Evolutionary conservation across 2,329 filamentous ascomycete genomes (phyloP).

Genomic region (Chaetomiaceae sp.): DNA sequence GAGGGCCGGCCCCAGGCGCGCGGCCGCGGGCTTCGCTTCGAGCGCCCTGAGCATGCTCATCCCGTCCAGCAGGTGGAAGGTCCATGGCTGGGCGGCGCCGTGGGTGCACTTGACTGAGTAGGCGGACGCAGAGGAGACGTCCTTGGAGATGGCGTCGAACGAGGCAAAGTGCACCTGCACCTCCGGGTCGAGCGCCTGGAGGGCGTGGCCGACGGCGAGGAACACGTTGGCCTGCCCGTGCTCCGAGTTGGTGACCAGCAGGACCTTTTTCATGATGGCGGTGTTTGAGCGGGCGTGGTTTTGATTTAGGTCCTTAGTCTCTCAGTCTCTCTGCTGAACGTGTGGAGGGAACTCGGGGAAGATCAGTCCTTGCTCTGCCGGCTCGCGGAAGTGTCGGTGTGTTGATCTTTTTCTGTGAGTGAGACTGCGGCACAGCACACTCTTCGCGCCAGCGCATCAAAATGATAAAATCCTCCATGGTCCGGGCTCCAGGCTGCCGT

Average conservation of each 20-base stretch:
- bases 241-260: slow-evolving; percentile 25
- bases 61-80: slow-evolving; percentile 30
- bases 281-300: no score
- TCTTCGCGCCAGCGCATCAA: no score
- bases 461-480: no score
- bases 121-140: slow-evolving; percentile 18
- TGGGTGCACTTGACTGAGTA: slow-evolving; percentile 28
- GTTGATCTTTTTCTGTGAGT: no score
- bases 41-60: slow-evolving; percentile 4
- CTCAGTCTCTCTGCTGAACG: no score
- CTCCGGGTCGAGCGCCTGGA: slow-evolving; percentile 12
- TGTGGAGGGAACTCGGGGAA: no score
- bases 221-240: slow-evolving; percentile 27
- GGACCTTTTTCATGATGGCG: slow-evolving; percentile 11
- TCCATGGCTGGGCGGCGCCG: slow-evolving; percentile 21
- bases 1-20: not conserved
- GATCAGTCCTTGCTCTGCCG: no score
- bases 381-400: no score
- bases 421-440: no score
- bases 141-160: slow-evolving; percentile 31
- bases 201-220: slow-evolving; percentile 22
- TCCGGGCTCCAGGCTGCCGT: no score
- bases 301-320: no score
- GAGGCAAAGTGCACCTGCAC: slow-evolving; percentile 34
- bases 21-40: no score